Percentiles rank a stretch among this genome's conserved stretches.
Conservation (phyloP, 768 basidiomycete genomes). For the Mrakia gelida region DNA sequence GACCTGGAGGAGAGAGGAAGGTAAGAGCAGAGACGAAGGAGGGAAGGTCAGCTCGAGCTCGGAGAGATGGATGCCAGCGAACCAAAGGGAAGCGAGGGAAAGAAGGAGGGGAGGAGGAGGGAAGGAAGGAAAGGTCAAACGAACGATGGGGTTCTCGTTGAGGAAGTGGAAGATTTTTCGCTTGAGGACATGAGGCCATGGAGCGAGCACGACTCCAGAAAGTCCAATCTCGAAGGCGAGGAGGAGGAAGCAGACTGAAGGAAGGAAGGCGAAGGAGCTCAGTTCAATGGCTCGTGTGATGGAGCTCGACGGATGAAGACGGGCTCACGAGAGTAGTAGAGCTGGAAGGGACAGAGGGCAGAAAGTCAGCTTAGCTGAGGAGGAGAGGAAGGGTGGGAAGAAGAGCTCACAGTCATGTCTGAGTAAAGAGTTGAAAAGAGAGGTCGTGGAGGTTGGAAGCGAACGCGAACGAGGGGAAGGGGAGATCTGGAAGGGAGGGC, state of each 20-base stretch:
- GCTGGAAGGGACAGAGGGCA: background rate
- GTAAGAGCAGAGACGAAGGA: background rate
- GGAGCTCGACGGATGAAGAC: background rate
- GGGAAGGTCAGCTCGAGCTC: background rate
- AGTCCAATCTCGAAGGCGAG: conserved; percentile 28
- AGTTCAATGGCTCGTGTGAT: background rate
- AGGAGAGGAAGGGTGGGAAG: background rate
- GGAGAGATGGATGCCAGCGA: background rate
- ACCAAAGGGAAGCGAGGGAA: background rate
- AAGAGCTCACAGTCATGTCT: conserved; percentile 11
- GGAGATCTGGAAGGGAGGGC: background rate
- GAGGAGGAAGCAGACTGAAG: conserved; percentile 29
- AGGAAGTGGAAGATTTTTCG: conserved; percentile 28
- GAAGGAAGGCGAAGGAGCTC: background rate
- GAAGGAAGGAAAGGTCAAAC: background rate
- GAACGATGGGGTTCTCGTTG: conserved; percentile 29
- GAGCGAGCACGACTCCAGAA: conserved; percentile 26
- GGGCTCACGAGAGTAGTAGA: conserved; percentile 28
- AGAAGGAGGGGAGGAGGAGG: background rate
- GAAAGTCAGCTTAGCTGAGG: background rate
- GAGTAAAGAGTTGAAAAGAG: background rate
- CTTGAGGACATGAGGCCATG: conserved; percentile 26
- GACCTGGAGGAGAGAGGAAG: conserved; percentile 22
- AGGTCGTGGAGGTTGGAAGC: conserved; percentile 10
- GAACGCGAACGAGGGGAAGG: background rate